These are phyloP conservation scores for Russula brevipes DNA, from an alignment of 768 basidiomycete genomes.

Conservation along the genomic window DNA sequence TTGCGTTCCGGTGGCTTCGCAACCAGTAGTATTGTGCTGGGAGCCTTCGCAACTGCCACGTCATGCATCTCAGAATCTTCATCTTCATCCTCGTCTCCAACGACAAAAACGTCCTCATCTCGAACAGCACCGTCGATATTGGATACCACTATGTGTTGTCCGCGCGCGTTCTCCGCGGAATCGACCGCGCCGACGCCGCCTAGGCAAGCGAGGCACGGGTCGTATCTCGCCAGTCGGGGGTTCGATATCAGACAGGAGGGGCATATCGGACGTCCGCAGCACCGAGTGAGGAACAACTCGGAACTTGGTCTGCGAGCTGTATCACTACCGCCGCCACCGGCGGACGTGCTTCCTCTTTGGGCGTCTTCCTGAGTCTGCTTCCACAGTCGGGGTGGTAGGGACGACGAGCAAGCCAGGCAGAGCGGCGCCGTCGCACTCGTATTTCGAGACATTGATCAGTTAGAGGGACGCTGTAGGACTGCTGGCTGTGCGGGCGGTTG, in stretches of 20 bases:
- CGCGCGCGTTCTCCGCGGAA: slow-evolving; percentile 19
- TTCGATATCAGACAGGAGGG: slow-evolving; percentile 51
- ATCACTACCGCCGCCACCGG: neutral
- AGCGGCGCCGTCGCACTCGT: slow-evolving; percentile 29
- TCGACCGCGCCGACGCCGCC: slow-evolving; percentile 46
- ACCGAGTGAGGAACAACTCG: slow-evolving; percentile 48
- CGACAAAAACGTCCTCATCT: slow-evolving; percentile 59
- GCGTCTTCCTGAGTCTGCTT: neutral
- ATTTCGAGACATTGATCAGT: neutral
- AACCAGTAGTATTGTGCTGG: neutral
- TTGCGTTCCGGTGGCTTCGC: neutral
- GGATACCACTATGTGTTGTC: slow-evolving; percentile 8
- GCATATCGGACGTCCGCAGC: slow-evolving; percentile 66
- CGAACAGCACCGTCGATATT: slow-evolving; percentile 52
- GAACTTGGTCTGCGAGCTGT: neutral
- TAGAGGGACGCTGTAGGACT: no score
- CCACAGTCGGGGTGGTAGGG: slow-evolving; percentile 40
- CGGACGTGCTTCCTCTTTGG: neutral
- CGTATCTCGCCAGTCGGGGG: slow-evolving; percentile 58
- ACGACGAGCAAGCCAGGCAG: slow-evolving; percentile 60
- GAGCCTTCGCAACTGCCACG: neutral
- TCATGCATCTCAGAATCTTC: slow-evolving; percentile 18
- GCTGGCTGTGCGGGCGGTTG: no score
- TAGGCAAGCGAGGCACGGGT: slow-evolving; percentile 69
- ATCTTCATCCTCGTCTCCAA: slow-evolving; percentile 56